phyloP scores from a whole-genome alignment of 2,329 filamentous ascomycete genomes.

The Diaporthe longicolla region DNA sequence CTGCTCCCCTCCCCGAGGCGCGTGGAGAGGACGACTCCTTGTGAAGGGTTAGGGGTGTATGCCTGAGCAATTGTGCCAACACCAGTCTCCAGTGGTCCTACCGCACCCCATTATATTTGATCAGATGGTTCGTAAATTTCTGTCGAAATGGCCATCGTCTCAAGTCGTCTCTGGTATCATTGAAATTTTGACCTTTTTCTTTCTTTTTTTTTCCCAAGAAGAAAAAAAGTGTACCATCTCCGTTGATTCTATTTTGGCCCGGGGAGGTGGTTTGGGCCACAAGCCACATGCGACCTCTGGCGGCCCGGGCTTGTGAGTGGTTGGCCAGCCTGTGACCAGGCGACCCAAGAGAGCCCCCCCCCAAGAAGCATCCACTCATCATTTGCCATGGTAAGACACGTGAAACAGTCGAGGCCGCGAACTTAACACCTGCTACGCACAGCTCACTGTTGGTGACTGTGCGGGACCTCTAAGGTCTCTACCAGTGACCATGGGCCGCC shows the following conservation, averaged over 20 bases:
- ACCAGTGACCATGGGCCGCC: not conserved
- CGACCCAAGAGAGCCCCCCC: not conserved
- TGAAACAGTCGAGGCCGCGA: constrained; percentile 8
- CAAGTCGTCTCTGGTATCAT: not conserved
- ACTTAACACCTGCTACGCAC: not conserved
- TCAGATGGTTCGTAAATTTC: not conserved
- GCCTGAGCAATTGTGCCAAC: not conserved
- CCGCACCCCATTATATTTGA: not conserved
- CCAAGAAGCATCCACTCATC: not conserved
- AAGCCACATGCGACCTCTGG: not conserved
- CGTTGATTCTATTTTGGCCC: too few species aligned
- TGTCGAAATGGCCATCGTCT: not conserved
- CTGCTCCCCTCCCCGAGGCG: not conserved
- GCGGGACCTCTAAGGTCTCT: too few species aligned
- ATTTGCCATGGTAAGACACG: not conserved
- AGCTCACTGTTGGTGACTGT: not conserved
- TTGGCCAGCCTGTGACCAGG: not conserved
- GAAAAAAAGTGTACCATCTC: too few species aligned
- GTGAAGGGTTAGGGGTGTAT: not conserved
- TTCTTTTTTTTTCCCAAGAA: too few species aligned
- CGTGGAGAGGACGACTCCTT: too few species aligned
- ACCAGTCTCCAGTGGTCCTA: too few species aligned
- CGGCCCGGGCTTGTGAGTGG: not conserved
- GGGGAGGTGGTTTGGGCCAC: too few species aligned
- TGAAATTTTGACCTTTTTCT: too few species aligned